Evolutionary conservation across 768 basidiomycete species (phyloP).

Genomic region (Favolaschia claudopus): DNA sequence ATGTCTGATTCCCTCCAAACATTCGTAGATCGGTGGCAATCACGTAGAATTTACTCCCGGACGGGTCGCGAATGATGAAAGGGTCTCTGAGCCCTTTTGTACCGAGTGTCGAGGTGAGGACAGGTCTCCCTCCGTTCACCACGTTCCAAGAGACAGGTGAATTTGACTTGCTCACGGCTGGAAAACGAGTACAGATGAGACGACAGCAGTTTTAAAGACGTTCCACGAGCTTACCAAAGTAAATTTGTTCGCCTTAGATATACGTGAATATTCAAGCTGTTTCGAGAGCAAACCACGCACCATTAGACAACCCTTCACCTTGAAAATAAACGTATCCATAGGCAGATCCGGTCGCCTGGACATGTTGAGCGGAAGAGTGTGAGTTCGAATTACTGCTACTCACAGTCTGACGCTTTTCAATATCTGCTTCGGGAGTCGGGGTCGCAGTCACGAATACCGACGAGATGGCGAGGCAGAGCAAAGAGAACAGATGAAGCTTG

Average conservation of each 20-base stretch:
- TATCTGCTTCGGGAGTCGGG: no score
- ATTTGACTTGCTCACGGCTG: constrained; percentile 19
- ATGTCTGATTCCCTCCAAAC: constrained; percentile 20
- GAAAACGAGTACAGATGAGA: no score
- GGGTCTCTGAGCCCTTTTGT: constrained; percentile 28
- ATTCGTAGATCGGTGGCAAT: constrained; percentile 29
- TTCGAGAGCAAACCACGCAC: not conserved
- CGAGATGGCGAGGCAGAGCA: no score
- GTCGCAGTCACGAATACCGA: not conserved
- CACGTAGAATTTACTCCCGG: constrained; percentile 27
- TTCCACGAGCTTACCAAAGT: constrained; percentile 10
- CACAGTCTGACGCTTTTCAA: constrained; percentile 6
- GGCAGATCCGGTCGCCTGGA: constrained; percentile 1
- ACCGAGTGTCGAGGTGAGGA: constrained; percentile 27
- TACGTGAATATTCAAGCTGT: not conserved
- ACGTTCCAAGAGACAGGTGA: constrained; percentile 14
- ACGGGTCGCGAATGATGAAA: constrained; percentile 28
- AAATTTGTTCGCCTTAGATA: constrained; percentile 1
- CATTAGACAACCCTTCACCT: constrained; percentile 14
- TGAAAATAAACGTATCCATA: constrained; percentile 23
- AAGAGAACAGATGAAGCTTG: no score
- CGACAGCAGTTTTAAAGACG: no score
- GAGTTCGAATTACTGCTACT: not conserved
- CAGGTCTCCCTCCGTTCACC: constrained; percentile 26
- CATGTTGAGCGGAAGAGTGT: no score